Base-by-base conservation (phyloP, 768 basidiomycete genomes). In the Baorangia bicolor region DNA sequence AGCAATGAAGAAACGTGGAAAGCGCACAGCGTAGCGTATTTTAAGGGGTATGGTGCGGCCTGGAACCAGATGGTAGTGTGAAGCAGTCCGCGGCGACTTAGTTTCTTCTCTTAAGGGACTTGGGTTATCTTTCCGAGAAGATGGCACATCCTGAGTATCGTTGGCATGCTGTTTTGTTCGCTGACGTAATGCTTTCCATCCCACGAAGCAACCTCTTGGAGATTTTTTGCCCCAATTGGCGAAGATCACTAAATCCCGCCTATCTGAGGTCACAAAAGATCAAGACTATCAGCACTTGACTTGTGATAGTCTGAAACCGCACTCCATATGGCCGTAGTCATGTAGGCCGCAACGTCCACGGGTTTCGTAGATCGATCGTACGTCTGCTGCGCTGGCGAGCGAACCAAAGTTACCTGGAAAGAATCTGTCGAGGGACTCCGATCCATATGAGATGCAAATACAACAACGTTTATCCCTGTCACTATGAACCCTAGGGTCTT, bases 91-190 rank as follows among this genome's bases (percentile, higher is more conserved):
- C 67, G 67, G 64, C 16, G 47, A 62, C 53, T 46, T 48, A 27
- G 2, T 11, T 49, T 34, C 56, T 60, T 64, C 59, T 55, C 46
- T 45, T 14, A 28, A 55, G 37, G 43, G 30, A 52, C 14, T 16
- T 31, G 49, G 45, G 34, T 47, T 41, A 58, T 64, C 67, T 40
- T 46, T 63, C 25, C 5, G 54, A 56, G 57, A 66, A 63, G 56
- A 61, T 21, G 47, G 48, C 34, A 38, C 51, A 23, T 53, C 47
- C 27, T 21, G 43, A 35, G 16, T n/a, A 46, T 31, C 3, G 16
- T 31, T 31, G 20, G 38, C 48, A 43, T 43, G 14, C 38, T 34
- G 14, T 42, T 34, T 38, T 39, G 20, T 28, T 33, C 13, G 14
- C 35, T 69, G 23, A 66, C 58, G 55, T 66, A 59, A 64, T 23